Percentiles rank a stretch among this genome's conserved stretches.
Conservation (phyloP, 495 filamentous ascomycete species). For the Penicillium fimorum region DNA sequence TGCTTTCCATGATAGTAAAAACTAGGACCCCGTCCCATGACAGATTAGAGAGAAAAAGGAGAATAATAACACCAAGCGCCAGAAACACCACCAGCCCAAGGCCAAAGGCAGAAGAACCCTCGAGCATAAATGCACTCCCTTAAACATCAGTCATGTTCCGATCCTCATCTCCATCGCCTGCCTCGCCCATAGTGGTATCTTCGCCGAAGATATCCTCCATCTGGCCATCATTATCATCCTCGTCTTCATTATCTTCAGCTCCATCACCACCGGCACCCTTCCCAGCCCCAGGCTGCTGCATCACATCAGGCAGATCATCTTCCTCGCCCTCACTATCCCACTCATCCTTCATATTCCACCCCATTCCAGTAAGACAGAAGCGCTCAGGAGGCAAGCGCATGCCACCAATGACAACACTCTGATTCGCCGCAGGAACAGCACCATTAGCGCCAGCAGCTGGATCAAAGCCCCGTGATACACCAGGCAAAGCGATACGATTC, state of each 20-base stretch:
- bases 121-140: conserved; percentile 4
- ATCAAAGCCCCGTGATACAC: conserved; percentile 66
- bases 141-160: conserved; percentile 52
- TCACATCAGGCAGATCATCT: conserved; percentile 43
- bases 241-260: conserved; percentile 39
- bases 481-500: conserved; percentile 77
- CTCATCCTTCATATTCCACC: conserved; percentile 79
- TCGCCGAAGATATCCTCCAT: conserved; percentile 62
- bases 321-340: conserved; percentile 67
- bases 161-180: conserved; percentile 40
- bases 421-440: conserved; percentile 23
- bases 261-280: conserved; percentile 23
- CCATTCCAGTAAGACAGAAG: conserved; percentile 81
- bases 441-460: conserved; percentile 20
- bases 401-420: conserved; percentile 56
- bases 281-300: conserved; percentile 17
- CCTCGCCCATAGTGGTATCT: conserved; percentile 48
- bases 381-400: conserved; percentile 84
- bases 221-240: conserved; percentile 56
- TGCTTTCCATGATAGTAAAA: background rate
- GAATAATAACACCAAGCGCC: conserved; percentile 22
- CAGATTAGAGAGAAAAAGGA: background rate
- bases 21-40: background rate
- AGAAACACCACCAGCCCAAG: conserved; percentile 23
- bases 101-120: conserved; percentile 9